These are phyloP conservation scores for Metschnikowia cubensis DNA, from an alignment of 805 yeast genomes.

Conservation along the genomic window DNA sequence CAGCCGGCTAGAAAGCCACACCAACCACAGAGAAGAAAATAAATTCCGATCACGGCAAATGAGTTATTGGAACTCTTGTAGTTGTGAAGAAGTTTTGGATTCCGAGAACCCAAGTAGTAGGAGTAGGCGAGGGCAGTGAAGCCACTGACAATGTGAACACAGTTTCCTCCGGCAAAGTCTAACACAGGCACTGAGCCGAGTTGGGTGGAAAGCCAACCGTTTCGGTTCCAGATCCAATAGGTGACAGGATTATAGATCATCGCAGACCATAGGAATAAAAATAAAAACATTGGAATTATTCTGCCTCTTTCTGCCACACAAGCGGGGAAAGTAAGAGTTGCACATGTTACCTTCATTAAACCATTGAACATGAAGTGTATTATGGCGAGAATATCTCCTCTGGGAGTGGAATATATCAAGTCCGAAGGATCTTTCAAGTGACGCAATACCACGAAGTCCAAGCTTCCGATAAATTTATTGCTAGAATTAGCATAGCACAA, in stretches of 20 bases:
- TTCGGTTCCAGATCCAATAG: conserved; percentile 43
- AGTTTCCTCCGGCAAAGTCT: conserved; percentile 45
- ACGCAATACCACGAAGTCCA: conserved; percentile 26
- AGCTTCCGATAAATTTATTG: conserved; percentile 33
- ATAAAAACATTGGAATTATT: conserved; percentile 38
- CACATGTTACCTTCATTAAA: conserved; percentile 36
- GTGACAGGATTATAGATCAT: conserved; percentile 42
- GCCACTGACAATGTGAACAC: conserved; percentile 45
- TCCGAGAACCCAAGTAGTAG: conserved; percentile 40
- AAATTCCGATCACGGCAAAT: conserved; percentile 29
- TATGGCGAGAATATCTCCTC: conserved; percentile 36
- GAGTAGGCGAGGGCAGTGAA: conserved; percentile 43
- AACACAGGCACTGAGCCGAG: conserved; percentile 31
- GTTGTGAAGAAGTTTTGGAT: conserved; percentile 33
- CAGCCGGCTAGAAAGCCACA: conserved; percentile 42
- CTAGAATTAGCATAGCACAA: conserved; percentile 34
- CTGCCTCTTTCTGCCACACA: conserved; percentile 44
- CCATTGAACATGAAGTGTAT: conserved; percentile 40
- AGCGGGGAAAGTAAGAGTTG: conserved; percentile 40
- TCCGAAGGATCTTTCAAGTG: conserved; percentile 10
- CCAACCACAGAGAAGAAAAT: conserved; percentile 33
- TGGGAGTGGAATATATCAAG: conserved; percentile 26
- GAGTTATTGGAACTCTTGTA: conserved; percentile 36
- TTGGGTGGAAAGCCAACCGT: conserved; percentile 42
- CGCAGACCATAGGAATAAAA: conserved; percentile 36